Evolutionary conservation across 2,329 filamentous ascomycete genomes (phyloP), one percentile per base, ranked within the genome.

Genomic region (Penicillium fuscoglaucum): DNA sequence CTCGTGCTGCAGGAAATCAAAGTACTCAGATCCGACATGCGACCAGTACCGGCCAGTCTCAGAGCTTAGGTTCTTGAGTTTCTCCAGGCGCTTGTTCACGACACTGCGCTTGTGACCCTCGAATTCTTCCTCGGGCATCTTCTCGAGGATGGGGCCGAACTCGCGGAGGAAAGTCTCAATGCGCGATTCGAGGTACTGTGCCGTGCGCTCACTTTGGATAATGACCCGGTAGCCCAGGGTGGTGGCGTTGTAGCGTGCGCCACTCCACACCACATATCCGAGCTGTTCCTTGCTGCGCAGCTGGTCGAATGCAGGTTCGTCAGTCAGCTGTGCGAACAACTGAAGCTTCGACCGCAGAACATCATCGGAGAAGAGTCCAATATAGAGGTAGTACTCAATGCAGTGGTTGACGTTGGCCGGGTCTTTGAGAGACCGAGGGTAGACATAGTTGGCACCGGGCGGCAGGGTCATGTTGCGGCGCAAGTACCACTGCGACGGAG

Each of bases 271-370:
- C 53, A 99, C 90, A 68, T 99, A 99, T 13, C 95, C 95, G 7
- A 99, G 87, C 76, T 99, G 93, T 74, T 99, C 93, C 76, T 98
- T 97, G 44, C 95, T 98, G 50, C 95, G 87, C 8, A 99, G 83
- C 74, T 96, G 92, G 75, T 99, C 91, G 71, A 98, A 99, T 9
- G 90, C 90, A 4, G 93, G 93, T 77, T 99, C 95, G 57, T 96
- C 90, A 0, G 91, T 87, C 78, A 99, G 90, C 75, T 98, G 95
- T 28, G 91, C 89, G 43, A 97, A 83, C 6, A 99, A 82, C 43
- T 96, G 81, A 0, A 90, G 83, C 74, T 90, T 92, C 15, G 93
- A 90, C 19, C 91, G 86, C 13, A 90, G 75, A 6, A 76, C 71
- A n/a, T 87, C 83, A 69, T 96, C 87, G 3, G 85, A 82, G 63